Evolutionary conservation across 2,329 filamentous ascomycete genomes (phyloP).

Genomic region (Stachybotrys chlorohalonatus): DNA sequence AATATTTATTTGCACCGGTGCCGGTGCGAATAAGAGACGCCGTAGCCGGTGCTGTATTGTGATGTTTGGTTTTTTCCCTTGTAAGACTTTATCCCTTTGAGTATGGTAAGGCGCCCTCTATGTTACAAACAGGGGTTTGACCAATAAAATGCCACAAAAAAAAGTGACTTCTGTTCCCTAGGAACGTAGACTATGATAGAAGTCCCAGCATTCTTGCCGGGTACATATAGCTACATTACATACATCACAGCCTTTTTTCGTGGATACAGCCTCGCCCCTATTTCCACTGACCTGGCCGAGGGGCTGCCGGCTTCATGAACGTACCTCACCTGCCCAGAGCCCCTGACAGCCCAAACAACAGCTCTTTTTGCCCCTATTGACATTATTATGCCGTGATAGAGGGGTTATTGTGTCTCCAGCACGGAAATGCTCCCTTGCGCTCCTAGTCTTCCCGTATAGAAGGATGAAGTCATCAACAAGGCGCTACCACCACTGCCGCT

Average conservation of each 20-base stretch:
- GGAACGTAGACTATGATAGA: constrained; percentile 1
- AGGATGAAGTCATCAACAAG: constrained; percentile 3
- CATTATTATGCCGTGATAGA: constrained; percentile 3
- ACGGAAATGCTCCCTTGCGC: constrained; percentile 1
- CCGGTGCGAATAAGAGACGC: too few relatives aligned
- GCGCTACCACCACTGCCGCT: constrained; percentile 1
- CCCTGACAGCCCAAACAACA: constrained; percentile 3
- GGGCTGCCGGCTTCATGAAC: background rate
- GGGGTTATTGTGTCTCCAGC: constrained; percentile 3
- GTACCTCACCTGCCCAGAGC: background rate
- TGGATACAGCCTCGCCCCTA: background rate
- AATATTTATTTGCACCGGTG: too few relatives aligned
- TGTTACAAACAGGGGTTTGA: background rate
- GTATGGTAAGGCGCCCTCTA: background rate
- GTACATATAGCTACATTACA: constrained; percentile 4
- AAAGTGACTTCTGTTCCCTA: background rate
- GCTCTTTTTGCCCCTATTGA: constrained; percentile 3
- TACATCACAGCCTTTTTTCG: background rate
- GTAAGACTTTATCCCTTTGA: background rate
- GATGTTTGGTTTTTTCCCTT: too few relatives aligned
- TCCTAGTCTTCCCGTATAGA: background rate
- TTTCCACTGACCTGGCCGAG: background rate
- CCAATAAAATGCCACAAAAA: background rate
- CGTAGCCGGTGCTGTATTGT: too few relatives aligned
- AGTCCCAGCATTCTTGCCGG: constrained; percentile 3